phyloP scores from a whole-genome alignment of 2,329 filamentous ascomycete genomes.

The Sclerotinia subarctica region DNA sequence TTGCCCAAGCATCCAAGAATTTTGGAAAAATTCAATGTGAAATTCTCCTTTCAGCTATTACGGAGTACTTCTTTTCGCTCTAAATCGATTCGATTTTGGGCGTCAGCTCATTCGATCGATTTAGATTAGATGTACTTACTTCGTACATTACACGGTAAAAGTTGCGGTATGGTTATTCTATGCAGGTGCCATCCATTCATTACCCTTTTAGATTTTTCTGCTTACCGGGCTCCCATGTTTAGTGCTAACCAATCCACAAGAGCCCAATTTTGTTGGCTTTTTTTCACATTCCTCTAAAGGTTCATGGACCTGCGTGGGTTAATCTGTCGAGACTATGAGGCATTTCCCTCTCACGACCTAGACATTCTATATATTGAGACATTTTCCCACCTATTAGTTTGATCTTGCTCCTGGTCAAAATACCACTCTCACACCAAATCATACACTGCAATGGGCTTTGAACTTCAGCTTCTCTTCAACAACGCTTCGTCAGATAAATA shows the following conservation, averaged over 20 bases:
- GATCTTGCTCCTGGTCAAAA: not conserved
- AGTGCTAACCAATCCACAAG: not conserved
- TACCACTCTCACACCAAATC: not conserved
- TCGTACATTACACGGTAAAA: not conserved
- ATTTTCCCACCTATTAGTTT: slow-evolving; percentile 10
- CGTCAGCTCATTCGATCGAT: slow-evolving; percentile 11
- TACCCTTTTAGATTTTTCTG: slow-evolving; percentile 8
- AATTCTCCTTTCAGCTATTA: slow-evolving; percentile 13
- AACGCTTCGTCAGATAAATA: slow-evolving; percentile 18
- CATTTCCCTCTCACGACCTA: slow-evolving; percentile 11
- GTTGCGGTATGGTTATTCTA: slow-evolving; percentile 10
- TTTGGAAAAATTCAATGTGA: not conserved
- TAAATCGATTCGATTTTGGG: slow-evolving; percentile 3
- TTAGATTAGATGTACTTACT: not conserved
- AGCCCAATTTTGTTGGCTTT: slow-evolving; percentile 17
- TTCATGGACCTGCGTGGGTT: slow-evolving; percentile 13
- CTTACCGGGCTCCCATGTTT: slow-evolving; percentile 9
- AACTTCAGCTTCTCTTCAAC: not conserved
- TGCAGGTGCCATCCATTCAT: slow-evolving; percentile 6
- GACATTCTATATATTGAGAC: slow-evolving; percentile 19
- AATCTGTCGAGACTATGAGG: slow-evolving; percentile 6
- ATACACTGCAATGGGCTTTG: slow-evolving; percentile 20
- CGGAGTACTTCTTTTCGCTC: not conserved
- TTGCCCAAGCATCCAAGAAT: not conserved
- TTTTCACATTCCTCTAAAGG: slow-evolving; percentile 4